Base-by-base conservation (phyloP, 306 rosid genomes). In the Canavalia gladiata region DNA sequence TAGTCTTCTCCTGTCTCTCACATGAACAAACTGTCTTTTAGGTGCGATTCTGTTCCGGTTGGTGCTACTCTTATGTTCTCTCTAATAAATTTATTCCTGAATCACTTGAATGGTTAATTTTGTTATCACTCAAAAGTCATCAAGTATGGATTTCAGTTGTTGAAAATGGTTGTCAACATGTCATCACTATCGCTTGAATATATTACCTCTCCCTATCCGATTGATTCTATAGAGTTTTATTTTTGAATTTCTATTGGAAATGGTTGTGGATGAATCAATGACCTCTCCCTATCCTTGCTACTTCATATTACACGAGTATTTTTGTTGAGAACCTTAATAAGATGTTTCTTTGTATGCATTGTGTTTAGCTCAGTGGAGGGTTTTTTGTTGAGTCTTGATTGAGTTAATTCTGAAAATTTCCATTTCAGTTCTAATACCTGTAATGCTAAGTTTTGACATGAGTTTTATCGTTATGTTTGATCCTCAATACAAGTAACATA, bases 401-500 rank as follows among this genome's bases (percentile, higher is more conserved):
- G 51, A 30, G 35, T 42, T 1, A 68, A 43, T 43, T 68, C 25
- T 67, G 35, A 42, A 13, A 12, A 13, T 31, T 47, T 8, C 7
- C 50, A 39, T 46, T 39, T n/a, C 0, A 10, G 33, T 18, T 41
- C 30, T 6, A 18, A 39, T 65, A 65, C 33, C 8, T 41, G 71
- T 41, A 39, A 13, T 41, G n/a, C 13, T 65, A 65, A 65, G 37
- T 39, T 59, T 4, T 35, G 54, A 4, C 10, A 2, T 29, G 64
- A 67, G 33, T 68, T 81, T 52, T 72, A 34, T 72, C n/a, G 77
- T 81, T 67, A 58, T 81, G 13, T 42, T 18, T 66, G 60, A 58
- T n/a, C n/a, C 4, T 73, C 82, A 65, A 55, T 83, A 57, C 82
- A 47, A 77, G 74, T 55, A 81, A 66, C 63, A 75, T 83, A 80